A percentile compares a stretch with the other conserved stretches of the same genome.
These are phyloP conservation scores for Cladorrhinum sp. DNA, from an alignment of 2,329 filamentous ascomycete genomes.

Conservation along the genomic window DNA sequence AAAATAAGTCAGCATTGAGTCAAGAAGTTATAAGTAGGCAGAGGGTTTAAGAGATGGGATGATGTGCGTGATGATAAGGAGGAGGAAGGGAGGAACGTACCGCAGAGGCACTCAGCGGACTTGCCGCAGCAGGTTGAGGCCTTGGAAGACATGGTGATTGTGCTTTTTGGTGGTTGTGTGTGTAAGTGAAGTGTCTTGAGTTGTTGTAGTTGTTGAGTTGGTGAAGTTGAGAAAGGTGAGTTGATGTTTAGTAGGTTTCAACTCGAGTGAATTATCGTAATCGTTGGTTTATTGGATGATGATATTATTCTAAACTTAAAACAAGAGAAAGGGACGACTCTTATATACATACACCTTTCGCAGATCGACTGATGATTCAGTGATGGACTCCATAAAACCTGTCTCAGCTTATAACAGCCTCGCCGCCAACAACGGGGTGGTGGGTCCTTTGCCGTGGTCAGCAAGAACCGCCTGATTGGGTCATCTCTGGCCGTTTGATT, in stretches of 20 bases:
- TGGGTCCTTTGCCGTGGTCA: not conserved
- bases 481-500: slow-evolving; percentile 20
- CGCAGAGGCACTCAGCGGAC: slow-evolving; percentile 54
- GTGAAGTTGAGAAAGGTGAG: not conserved
- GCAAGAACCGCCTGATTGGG: slow-evolving; percentile 17
- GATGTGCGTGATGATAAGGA: not conserved
- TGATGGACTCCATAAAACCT: not conserved
- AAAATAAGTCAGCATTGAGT: not conserved
- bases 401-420: not conserved
- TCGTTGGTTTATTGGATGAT: too few species aligned
- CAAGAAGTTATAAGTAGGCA: not conserved
- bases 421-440: too few species aligned
- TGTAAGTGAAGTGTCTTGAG: slow-evolving; percentile 9
- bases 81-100: slow-evolving; percentile 23
- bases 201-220: slow-evolving; percentile 1
- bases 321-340: not conserved
- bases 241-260: too few species aligned
- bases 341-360: not conserved
- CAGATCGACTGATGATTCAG: not conserved
- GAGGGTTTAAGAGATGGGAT: not conserved
- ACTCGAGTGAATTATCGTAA: too few species aligned
- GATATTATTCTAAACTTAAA: not conserved
- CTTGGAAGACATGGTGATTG: slow-evolving; percentile 33
- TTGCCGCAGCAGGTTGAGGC: slow-evolving; percentile 56
- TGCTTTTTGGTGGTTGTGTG: too few species aligned